Conservation (phyloP, 2,329 filamentous ascomycete genomes). For the Ascocoryne sarcoides region DNA sequence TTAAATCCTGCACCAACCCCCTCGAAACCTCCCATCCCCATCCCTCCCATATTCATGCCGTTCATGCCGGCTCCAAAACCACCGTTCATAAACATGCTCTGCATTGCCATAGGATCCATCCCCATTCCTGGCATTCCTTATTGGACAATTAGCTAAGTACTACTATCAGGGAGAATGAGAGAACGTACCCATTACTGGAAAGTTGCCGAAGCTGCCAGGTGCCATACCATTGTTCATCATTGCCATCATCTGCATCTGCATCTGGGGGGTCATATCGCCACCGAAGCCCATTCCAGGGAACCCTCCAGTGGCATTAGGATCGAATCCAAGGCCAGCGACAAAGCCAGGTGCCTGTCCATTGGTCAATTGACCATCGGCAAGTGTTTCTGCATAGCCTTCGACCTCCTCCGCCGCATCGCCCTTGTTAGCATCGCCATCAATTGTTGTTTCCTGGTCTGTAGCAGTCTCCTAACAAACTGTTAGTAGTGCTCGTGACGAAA, state of each 20-base stretch:
- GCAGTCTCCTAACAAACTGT: slow-evolving; percentile 24
- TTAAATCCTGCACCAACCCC: slow-evolving; percentile 55
- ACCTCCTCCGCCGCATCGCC: slow-evolving; percentile 10
- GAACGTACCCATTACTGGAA: slow-evolving; percentile 80
- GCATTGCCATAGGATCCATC: slow-evolving; percentile 74
- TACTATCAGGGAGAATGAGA: not conserved
- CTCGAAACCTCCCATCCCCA: slow-evolving; percentile 57
- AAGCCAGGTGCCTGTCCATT: slow-evolving; percentile 15
- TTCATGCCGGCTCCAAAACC: slow-evolving; percentile 67
- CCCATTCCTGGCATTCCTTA: slow-evolving; percentile 74
- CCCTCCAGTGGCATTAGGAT: slow-evolving; percentile 27
- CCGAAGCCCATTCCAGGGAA: slow-evolving; percentile 38
- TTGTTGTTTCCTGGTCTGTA: slow-evolving; percentile 26
- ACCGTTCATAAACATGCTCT: slow-evolving; percentile 72
- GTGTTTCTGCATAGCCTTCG: slow-evolving; percentile 6
- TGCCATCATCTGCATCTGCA: slow-evolving; percentile 75
- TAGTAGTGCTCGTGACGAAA: slow-evolving; percentile 7
- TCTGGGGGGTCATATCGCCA: slow-evolving; percentile 65
- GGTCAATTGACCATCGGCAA: slow-evolving; percentile 3
- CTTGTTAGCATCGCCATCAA: slow-evolving; percentile 14
- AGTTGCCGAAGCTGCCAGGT: slow-evolving; percentile 44
- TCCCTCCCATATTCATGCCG: slow-evolving; percentile 72
- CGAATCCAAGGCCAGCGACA: slow-evolving; percentile 35
- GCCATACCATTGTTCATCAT: slow-evolving; percentile 63
- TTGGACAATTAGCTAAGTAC: not conserved